Percentiles rank a stretch among this genome's conserved stretches.
phyloP scores from a whole-genome alignment of 192 early-diverging fungal genomes.

The Backusella mclennaniae region DNA sequence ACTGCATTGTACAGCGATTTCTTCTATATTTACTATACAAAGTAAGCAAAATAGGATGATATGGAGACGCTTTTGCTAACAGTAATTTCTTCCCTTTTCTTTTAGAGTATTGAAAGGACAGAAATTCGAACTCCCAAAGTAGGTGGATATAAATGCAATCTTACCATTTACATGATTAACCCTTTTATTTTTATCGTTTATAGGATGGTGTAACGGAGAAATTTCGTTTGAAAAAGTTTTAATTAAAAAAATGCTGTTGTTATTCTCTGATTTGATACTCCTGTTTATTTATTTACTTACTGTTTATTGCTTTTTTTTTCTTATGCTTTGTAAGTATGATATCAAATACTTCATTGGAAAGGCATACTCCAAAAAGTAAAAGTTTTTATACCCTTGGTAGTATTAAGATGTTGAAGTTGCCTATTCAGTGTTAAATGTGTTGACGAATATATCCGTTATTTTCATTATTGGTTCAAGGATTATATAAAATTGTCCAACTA shows the following conservation, averaged over 20 bases:
- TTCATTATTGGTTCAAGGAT: no score
- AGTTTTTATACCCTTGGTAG: neutral
- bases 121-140: constrained; percentile 65
- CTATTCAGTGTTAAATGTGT: neutral
- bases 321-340: neutral
- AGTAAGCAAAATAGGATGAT: constrained; percentile 69
- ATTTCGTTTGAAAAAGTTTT: neutral
- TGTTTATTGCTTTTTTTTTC: neutral
- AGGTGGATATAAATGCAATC: neutral
- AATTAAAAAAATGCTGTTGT: neutral
- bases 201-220: constrained; percentile 2
- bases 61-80: neutral
- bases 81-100: neutral
- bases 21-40: constrained; percentile 92
- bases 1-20: constrained; percentile 97
- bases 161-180: neutral
- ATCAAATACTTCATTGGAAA: neutral
- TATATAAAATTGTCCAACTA: no score
- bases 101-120: constrained; percentile 65
- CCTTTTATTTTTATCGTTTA: neutral
- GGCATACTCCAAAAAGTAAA: neutral
- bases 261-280: constrained; percentile 7
- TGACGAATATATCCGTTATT: no score
- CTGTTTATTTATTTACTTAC: neutral
- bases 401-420: neutral